These are phyloP conservation scores for Macrolepiota fuliginosa DNA, from an alignment of 768 basidiomycete genomes.

Conservation along the genomic window DNA sequence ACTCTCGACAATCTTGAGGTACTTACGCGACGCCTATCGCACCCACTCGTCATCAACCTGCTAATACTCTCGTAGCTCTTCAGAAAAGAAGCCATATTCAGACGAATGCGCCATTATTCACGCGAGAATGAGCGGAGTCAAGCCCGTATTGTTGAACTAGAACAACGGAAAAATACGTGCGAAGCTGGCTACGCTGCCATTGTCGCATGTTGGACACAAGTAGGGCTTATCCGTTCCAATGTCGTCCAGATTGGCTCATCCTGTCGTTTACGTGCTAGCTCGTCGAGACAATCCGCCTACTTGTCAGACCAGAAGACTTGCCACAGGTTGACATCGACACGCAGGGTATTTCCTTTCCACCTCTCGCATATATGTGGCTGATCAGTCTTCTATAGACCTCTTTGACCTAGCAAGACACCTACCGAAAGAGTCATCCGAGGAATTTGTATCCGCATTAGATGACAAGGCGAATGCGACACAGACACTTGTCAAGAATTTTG, in stretches of 20 bases:
- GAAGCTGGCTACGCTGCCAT: conserved; percentile 74
- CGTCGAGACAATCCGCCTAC: conserved; percentile 60
- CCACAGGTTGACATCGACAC: conserved; percentile 39
- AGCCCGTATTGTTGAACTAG: conserved; percentile 59
- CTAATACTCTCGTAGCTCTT: conserved; percentile 51
- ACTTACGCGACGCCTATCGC: conserved; percentile 20
- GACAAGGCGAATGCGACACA: conserved; percentile 58
- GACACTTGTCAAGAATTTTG: conserved; percentile 56
- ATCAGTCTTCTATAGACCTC: conserved; percentile 31
- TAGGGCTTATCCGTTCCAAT: conserved; percentile 26
- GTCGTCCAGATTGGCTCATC: neutral
- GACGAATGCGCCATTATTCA: conserved; percentile 81
- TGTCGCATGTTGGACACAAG: conserved; percentile 80
- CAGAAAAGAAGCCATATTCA: conserved; percentile 83
- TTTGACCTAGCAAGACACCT: conserved; percentile 45
- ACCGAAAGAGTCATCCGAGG: conserved; percentile 32
- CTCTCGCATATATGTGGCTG: conserved; percentile 4
- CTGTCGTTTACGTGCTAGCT: conserved; percentile 38
- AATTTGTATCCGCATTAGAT: conserved; percentile 44
- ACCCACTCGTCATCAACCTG: conserved; percentile 13
- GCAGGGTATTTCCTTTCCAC: conserved; percentile 30
- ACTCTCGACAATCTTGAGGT: conserved; percentile 65
- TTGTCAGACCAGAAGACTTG: conserved; percentile 52
- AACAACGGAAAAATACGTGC: conserved; percentile 61
- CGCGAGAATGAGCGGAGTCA: conserved; percentile 69